phyloP scores from a whole-genome alignment of 208 protist species.

The Trichomonas vaginalis region DNA sequence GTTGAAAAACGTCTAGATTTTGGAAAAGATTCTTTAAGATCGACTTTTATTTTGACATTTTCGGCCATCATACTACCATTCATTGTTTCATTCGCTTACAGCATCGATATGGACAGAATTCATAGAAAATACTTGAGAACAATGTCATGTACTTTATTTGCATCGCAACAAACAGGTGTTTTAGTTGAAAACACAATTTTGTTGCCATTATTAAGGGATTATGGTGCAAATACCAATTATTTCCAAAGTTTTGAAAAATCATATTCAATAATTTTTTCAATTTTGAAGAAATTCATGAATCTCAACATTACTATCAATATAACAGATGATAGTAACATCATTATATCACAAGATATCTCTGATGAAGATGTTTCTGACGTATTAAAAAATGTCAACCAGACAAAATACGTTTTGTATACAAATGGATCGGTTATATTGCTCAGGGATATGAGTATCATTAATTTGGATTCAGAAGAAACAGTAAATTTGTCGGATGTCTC shows the following conservation, averaged over 20 bases:
- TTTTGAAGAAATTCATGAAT: neutral
- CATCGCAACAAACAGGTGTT: neutral
- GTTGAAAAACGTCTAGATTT: neutral
- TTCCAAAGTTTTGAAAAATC: neutral
- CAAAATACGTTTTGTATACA: neutral
- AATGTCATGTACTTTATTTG: neutral
- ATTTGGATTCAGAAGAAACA: neutral
- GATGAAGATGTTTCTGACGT: neutral
- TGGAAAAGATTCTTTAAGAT: neutral
- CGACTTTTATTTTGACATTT: neutral
- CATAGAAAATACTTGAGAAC: neutral
- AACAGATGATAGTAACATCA: neutral
- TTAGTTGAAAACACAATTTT: neutral
- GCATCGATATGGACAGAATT: neutral
- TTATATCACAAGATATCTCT: neutral
- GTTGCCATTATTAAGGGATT: neutral
- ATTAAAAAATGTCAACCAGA: neutral
- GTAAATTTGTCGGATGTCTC: neutral
- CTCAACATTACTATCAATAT: neutral
- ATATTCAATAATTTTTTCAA: neutral
- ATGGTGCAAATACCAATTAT: neutral
- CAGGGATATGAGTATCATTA: neutral
- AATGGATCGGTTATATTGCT: neutral
- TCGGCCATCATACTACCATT: neutral
- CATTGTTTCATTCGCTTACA: neutral